Conservation (phyloP, 2,329 filamentous ascomycete genomes). For the Exophiala calicioides region DNA sequence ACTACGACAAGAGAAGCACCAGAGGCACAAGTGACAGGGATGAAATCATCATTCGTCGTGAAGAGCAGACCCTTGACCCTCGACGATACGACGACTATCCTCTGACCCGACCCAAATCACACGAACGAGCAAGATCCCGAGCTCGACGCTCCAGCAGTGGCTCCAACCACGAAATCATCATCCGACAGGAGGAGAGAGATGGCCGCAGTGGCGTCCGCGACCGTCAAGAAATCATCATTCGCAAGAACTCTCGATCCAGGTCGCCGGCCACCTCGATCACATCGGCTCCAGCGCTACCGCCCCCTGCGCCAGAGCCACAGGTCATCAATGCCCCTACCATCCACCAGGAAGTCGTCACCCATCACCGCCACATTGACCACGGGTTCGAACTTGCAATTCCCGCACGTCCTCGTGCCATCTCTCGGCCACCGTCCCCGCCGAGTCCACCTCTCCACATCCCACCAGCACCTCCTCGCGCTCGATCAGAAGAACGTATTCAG, state of each 20-base stretch:
- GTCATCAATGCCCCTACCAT: constrained; percentile 76
- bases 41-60: constrained; percentile 43
- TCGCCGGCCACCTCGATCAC: constrained; percentile 24
- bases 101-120: constrained; percentile 30
- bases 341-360: constrained; percentile 84
- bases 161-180: constrained; percentile 41
- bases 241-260: constrained; percentile 37
- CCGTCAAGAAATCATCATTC: constrained; percentile 41
- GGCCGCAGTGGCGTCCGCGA: constrained; percentile 28
- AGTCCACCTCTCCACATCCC: constrained; percentile 38
- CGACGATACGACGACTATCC: constrained; percentile 30
- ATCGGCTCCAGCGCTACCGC: constrained; percentile 47
- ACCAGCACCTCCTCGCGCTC: constrained; percentile 34
- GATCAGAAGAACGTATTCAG: constrained; percentile 56
- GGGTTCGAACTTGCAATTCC: constrained; percentile 51
- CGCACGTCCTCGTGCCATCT: constrained; percentile 39
- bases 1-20: constrained; percentile 32
- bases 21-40: constrained; percentile 26
- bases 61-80: constrained; percentile 34
- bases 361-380: constrained; percentile 84
- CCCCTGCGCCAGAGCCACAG: constrained; percentile 58
- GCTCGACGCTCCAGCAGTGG: constrained; percentile 30
- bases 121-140: constrained; percentile 31
- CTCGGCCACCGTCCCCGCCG: constrained; percentile 43
- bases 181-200: constrained; percentile 43